Conservation (phyloP, 2,329 filamentous ascomycete species). For the Fusarium zealandicum region DNA sequence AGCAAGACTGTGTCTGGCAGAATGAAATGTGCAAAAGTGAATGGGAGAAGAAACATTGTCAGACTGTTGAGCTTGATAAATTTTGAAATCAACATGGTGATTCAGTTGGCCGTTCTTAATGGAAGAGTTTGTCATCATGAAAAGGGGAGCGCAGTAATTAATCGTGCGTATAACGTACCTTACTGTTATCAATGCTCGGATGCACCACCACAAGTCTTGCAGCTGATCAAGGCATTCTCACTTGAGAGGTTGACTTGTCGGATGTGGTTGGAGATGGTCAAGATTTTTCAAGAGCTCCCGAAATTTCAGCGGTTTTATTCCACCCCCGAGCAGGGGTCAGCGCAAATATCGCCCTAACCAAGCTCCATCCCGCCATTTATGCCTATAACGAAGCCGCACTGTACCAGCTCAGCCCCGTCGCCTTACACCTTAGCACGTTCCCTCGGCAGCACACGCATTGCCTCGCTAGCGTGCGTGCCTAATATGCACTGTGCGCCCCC, state of each 20-base stretch:
- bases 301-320: conserved; percentile 28
- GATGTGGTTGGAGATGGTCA: conserved; percentile 16
- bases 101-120: conserved; percentile 75
- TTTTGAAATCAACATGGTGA: conserved; percentile 62
- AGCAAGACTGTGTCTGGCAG: conserved; percentile 28
- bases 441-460: conserved; percentile 16
- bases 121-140: conserved; percentile 63
- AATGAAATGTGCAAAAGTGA: conserved; percentile 5
- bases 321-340: background rate
- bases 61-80: conserved; percentile 73
- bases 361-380: conserved; percentile 40
- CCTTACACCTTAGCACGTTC: conserved; percentile 9
- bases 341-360: conserved; percentile 38
- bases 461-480: conserved; percentile 23
- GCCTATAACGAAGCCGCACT: conserved; percentile 39
- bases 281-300: conserved; percentile 10
- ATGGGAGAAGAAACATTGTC: conserved; percentile 44
- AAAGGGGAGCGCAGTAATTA: conserved; percentile 23
- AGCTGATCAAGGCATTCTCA: conserved; percentile 8
- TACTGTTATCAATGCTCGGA: conserved; percentile 12
- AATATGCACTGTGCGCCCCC: conserved; percentile 49
- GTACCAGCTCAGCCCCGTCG: conserved; percentile 15
- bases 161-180: conserved; percentile 34
- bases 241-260: conserved; percentile 11
- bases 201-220: background rate